Evolutionary conservation across 2,329 filamentous ascomycete genomes (phyloP).

Genomic region (Apiospora malaysiana): DNA sequence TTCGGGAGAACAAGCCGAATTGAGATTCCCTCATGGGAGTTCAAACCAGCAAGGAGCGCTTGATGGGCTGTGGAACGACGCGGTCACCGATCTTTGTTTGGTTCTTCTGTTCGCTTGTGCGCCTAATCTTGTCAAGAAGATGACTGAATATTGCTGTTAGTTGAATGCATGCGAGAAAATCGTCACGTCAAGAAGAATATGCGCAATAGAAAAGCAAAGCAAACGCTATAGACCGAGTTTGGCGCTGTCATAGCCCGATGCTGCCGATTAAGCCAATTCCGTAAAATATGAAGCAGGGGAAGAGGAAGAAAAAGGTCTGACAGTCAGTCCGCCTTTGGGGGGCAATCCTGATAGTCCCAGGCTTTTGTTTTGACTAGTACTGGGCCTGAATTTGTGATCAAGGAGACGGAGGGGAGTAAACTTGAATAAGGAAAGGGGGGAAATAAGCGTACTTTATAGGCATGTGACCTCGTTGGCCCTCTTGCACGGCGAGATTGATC

Average conservation of each 20-base stretch:
- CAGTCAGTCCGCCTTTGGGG: not conserved
- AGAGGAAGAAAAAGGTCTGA: not conserved
- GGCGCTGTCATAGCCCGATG: not conserved
- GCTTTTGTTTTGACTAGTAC: not conserved
- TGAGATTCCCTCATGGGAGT: not conserved
- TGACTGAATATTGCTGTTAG: constrained; percentile 23
- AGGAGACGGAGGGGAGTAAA: not conserved
- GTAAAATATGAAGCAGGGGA: not conserved
- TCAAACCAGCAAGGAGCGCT: constrained; percentile 24
- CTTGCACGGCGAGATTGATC: constrained; percentile 60
- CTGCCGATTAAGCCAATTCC: not conserved
- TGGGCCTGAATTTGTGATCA: not conserved
- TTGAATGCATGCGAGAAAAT: not conserved
- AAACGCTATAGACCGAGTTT: not conserved
- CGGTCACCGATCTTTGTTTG: constrained; percentile 20
- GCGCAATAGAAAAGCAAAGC: not conserved
- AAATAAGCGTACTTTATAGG: constrained; percentile 60
- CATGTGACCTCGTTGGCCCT: constrained; percentile 58
- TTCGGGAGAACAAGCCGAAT: not conserved
- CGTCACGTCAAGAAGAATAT: not conserved
- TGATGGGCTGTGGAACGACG: constrained; percentile 24
- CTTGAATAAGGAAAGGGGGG: constrained; percentile 40
- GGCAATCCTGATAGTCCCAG: not conserved
- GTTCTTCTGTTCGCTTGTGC: constrained; percentile 17
- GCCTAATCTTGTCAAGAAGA: constrained; percentile 26